Evolutionary conservation across 2,329 filamentous ascomycete genomes (phyloP), one percentile per base, ranked within the genome.

Genomic region (Incumbomyces delicatus): DNA sequence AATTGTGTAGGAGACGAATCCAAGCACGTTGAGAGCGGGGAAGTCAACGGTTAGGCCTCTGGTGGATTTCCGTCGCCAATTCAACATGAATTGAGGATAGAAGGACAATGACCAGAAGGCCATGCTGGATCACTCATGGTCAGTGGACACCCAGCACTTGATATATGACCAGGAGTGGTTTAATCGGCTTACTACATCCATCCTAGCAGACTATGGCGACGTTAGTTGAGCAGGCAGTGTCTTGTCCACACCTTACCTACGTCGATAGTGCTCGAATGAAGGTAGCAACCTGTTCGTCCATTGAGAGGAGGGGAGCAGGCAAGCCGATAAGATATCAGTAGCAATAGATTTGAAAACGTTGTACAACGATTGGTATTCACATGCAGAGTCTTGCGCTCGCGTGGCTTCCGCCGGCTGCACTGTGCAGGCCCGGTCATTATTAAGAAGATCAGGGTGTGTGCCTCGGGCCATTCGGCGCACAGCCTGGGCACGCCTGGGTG

Each of bases 1-100:
- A 32, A 83, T 69, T 39, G 84, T 74, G 66, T 95, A 95, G 53
- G 61, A 75, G 51, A 77, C 68, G 59, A 77, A 80, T 1, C 77
- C 77, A 17, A 75, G 77, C 53, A 82, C 78, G 36, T 70, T 87
- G 57, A 85, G 77, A 22, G 67, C 83, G 10, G 87, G 87, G 60
- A 94, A 95, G 64, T 95, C 89, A 54, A 94, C 82, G 1, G 87
- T 86, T 3, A 90, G 81, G 34, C 92, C 92, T 16, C 78, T 75
- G 3, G 89, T 95, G 7, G 86, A 85, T 48, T 78, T 78, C 45
- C 87, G 82, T 27, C 72, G 72, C 63, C 75, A 83, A 72, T 95
- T 96, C 52, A 87, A 76, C 50, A 94, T 67, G 6, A 85, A 80
- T 63, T 96, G 92, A 1, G 90, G 89, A 64, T 96, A 96, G 69